A percentile compares a stretch with the other conserved stretches of the same genome.
phyloP scores from a whole-genome alignment of 2,329 filamentous ascomycete genomes.

The Canariomyces notabilis region DNA sequence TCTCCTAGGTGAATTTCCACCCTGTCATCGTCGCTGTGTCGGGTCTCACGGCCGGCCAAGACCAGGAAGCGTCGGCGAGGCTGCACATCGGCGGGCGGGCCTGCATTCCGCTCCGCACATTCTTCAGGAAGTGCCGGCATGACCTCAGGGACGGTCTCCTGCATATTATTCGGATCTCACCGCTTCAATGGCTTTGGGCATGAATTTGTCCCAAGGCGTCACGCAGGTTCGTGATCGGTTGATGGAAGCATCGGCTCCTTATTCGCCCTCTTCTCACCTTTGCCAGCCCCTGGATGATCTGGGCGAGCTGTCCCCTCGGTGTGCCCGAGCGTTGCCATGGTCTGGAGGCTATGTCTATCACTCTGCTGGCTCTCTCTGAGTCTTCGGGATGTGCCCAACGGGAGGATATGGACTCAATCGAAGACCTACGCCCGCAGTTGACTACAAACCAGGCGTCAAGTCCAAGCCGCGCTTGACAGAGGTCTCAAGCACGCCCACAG shows the following conservation, averaged over 20 bases:
- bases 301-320: not conserved
- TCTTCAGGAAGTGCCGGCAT: not conserved
- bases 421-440: no score
- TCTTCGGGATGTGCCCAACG: no score
- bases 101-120: not conserved
- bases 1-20: not conserved
- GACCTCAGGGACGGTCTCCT: not conserved
- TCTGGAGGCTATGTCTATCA: not conserved
- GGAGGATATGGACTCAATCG: no score
- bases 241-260: conserved; percentile 2
- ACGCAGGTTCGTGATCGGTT: not conserved
- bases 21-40: no score
- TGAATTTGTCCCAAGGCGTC: not conserved
- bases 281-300: not conserved
- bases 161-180: not conserved
- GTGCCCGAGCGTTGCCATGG: not conserved
- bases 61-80: not conserved
- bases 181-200: not conserved
- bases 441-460: no score
- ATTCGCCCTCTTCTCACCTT: conserved; percentile 12
- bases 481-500: no score
- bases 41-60: no score
- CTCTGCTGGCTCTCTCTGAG: no score
- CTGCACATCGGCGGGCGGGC: not conserved
- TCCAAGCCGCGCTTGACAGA: no score